Percentiles rank a stretch among this genome's conserved stretches.
phyloP scores from a whole-genome alignment of 208 protist genomes.

The Herpetomonas tarakana region DNA sequence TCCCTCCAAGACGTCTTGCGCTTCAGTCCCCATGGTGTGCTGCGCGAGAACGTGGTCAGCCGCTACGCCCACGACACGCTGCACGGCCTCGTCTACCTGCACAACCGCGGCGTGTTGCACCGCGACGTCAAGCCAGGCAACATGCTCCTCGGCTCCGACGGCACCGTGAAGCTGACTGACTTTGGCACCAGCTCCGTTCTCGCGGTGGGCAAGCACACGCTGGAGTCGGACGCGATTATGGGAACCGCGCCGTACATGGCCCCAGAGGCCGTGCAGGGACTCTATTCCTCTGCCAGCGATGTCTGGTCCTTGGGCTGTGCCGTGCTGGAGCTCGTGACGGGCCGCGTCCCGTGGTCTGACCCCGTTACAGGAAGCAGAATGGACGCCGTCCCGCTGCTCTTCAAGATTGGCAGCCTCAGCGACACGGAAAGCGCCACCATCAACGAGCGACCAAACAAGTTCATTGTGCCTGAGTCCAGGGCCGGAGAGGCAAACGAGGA shows the following conservation, averaged over 20 bases:
- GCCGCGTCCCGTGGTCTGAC: conserved; percentile 51
- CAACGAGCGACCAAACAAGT: conserved; percentile 32
- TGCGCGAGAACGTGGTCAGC: conserved; percentile 55
- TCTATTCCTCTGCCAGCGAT: conserved; percentile 66
- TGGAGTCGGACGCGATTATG: conserved; percentile 35
- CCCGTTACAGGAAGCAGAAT: conserved; percentile 7
- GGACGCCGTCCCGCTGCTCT: conserved; percentile 50
- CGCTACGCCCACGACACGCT: conserved; percentile 56
- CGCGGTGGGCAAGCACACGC: conserved; percentile 20
- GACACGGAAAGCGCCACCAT: conserved; percentile 15
- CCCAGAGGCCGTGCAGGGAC: conserved; percentile 55
- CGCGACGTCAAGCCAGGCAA: conserved; percentile 86
- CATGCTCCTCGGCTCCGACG: conserved; percentile 71
- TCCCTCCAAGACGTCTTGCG: conserved; percentile 57
- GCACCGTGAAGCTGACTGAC: conserved; percentile 76
- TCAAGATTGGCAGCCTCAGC: conserved; percentile 47
- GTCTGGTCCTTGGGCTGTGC: conserved; percentile 86
- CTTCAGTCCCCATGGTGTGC: conserved; percentile 19
- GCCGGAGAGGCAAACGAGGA: conserved; percentile 1
- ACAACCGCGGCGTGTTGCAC: conserved; percentile 69
- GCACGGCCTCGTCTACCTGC: conserved; percentile 53
- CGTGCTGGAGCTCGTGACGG: conserved; percentile 66
- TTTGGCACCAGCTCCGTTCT: conserved; percentile 75
- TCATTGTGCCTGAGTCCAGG: conserved; percentile 10
- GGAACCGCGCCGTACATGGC: conserved; percentile 81